Evolutionary conservation across 2,329 filamentous ascomycete genomes (phyloP).

Genomic region (Teratosphaeria gauchensis): DNA sequence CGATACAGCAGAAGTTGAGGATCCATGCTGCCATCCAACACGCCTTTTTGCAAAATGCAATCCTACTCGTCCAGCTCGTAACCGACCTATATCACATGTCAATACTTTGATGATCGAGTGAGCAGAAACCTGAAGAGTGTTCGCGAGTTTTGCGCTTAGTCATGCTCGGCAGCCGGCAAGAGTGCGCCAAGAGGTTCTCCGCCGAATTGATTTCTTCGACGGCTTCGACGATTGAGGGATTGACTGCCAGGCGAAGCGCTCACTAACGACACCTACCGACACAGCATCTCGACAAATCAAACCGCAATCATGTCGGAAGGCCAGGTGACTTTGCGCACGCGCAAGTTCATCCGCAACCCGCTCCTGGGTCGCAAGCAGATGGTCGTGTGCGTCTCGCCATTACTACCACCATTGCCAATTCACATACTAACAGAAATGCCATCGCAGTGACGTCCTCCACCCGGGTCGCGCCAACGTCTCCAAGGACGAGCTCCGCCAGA

Average conservation of each 20-base stretch:
- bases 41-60: too few relatives aligned
- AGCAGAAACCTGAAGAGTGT: neutral
- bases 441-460: constrained; percentile 91
- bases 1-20: constrained; percentile 43
- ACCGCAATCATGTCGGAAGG: constrained; percentile 76
- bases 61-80: too few relatives aligned
- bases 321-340: constrained; percentile 62
- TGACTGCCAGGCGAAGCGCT: constrained; percentile 11
- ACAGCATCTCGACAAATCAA: constrained; percentile 16
- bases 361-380: constrained; percentile 98
- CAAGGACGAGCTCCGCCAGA: constrained; percentile 95
- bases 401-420: neutral
- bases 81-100: too few relatives aligned
- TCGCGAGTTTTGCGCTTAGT: neutral
- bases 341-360: constrained; percentile 99
- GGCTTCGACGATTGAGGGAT: neutral
- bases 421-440: constrained; percentile 11
- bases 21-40: constrained; percentile 16
- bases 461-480: constrained; percentile 96
- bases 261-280: constrained; percentile 7
- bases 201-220: neutral
- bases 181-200: neutral
- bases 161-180: neutral
- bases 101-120: too few relatives aligned
- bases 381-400: constrained; percentile 62